Evolutionary conservation across 208 protist genomes (phyloP).

Genomic region (Novymonas esmeraldas): DNA sequence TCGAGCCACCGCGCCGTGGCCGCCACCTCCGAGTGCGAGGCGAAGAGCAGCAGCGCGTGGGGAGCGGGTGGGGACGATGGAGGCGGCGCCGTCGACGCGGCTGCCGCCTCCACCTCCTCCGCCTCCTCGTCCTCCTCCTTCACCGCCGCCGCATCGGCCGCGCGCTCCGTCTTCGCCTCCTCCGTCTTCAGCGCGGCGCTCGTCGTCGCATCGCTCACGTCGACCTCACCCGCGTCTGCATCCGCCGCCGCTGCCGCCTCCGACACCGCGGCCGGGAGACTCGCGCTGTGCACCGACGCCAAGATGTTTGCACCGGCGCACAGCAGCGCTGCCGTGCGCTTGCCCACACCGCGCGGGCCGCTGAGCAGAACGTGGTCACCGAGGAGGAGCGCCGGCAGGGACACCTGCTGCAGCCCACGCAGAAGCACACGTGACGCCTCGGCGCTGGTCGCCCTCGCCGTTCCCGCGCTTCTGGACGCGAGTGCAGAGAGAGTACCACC

Average conservation of each 20-base stretch:
- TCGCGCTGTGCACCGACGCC: not conserved
- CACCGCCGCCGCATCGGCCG: not conserved
- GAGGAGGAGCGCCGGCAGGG: conserved; percentile 60
- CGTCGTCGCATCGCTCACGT: not conserved
- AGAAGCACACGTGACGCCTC: conserved; percentile 22
- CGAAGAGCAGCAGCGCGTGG: conserved; percentile 55
- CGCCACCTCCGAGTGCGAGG: conserved; percentile 42
- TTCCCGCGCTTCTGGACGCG: too few relatives aligned
- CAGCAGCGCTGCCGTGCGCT: conserved; percentile 55
- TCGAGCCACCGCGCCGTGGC: conserved; percentile 46
- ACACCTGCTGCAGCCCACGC: conserved; percentile 58
- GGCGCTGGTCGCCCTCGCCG: not conserved
- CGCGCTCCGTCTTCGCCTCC: not conserved
- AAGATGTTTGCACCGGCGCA: conserved; percentile 35
- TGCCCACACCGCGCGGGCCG: conserved; percentile 60
- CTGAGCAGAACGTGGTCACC: conserved; percentile 69
- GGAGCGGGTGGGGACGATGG: conserved; percentile 17
- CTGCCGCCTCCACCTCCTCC: not conserved
- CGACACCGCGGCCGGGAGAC: not conserved
- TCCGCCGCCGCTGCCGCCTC: conserved; percentile 13
- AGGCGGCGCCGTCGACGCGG: not conserved
- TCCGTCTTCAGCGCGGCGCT: not conserved
- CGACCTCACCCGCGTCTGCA: too few relatives aligned
- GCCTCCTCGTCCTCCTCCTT: not conserved
- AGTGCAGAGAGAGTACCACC: too few relatives aligned